Percentiles rank a stretch among this genome's conserved stretches.
Evolutionary conservation across 192 early-diverging fungal species (phyloP).

Genomic region (Backusella macrospora): DNA sequence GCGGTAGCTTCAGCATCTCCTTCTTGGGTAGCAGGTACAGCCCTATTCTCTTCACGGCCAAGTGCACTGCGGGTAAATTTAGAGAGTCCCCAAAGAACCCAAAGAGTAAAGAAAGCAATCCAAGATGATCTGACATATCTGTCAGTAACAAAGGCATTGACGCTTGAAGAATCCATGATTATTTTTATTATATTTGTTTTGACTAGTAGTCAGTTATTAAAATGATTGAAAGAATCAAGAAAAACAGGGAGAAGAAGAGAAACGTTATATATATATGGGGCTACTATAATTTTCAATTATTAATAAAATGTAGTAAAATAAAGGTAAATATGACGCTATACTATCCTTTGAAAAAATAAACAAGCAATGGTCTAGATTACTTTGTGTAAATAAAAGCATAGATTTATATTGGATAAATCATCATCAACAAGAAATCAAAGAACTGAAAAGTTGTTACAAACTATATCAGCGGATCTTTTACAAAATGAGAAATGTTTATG

Average conservation of each 20-base stretch:
- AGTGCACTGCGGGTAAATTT: conserved; percentile 32
- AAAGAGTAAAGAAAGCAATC: conserved; percentile 39
- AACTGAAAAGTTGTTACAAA: not conserved
- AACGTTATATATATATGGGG: not conserved
- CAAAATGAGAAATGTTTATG: not conserved
- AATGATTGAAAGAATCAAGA: too few relatives aligned
- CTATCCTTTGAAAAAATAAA: not conserved
- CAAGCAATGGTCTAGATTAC: not conserved
- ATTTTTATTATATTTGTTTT: not conserved
- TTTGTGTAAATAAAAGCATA: not conserved
- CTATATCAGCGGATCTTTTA: not conserved
- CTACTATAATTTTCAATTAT: not conserved
- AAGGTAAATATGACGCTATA: not conserved
- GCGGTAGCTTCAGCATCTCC: not conserved
- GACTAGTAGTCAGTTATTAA: not conserved
- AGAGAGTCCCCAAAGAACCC: conserved; percentile 33
- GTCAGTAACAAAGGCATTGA: conserved; percentile 16
- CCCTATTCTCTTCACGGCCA: conserved; percentile 1
- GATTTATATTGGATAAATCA: not conserved
- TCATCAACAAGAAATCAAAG: not conserved
- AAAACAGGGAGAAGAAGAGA: not conserved
- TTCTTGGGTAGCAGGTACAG: not conserved
- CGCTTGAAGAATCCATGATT: not conserved
- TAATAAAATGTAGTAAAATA: conserved; percentile 4
- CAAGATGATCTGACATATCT: conserved; percentile 26